These are phyloP conservation scores for Dioszegia hungarica DNA, from an alignment of 768 basidiomycete genomes.

Conservation along the genomic window DNA sequence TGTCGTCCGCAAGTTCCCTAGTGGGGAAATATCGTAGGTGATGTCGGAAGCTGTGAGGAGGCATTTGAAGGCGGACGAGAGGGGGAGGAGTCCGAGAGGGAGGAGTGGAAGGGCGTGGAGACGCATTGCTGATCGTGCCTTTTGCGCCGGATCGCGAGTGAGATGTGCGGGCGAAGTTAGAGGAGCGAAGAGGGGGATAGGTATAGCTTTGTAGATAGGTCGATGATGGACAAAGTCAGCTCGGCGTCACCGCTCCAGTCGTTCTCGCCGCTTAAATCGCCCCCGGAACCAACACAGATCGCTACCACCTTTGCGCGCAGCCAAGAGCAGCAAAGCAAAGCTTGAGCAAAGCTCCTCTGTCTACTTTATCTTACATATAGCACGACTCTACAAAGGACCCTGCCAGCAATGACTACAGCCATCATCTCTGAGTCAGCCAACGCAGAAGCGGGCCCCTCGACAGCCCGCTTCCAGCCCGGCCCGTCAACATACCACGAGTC, in stretches of 20 bases:
- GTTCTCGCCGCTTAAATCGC: background rate
- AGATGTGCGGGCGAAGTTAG: too few relatives aligned
- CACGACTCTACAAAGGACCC: too few relatives aligned
- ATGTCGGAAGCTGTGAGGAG: constrained; percentile 21
- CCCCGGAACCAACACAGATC: constrained; percentile 1
- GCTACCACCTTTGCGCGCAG: too few relatives aligned
- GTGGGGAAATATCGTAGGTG: constrained; percentile 36
- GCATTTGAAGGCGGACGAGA: constrained; percentile 22
- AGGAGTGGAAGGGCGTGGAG: background rate
- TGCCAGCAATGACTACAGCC: too few relatives aligned
- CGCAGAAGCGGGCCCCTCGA: constrained; percentile 25
- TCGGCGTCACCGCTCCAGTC: background rate
- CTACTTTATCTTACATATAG: too few relatives aligned
- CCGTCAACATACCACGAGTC: constrained; percentile 38
- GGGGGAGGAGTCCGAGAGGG: constrained; percentile 10
- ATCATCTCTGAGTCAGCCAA: background rate
- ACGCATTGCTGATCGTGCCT: background rate
- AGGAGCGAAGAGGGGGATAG: too few relatives aligned
- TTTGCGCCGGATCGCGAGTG: constrained; percentile 5
- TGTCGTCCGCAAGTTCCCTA: constrained; percentile 22
- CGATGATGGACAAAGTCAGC: background rate
- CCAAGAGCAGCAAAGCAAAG: too few relatives aligned
- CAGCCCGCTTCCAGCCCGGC: background rate
- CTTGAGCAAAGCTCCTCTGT: too few relatives aligned
- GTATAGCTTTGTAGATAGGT: background rate